Conservation (phyloP, 2,329 filamentous ascomycete species). For the Penicillium palitans region DNA sequence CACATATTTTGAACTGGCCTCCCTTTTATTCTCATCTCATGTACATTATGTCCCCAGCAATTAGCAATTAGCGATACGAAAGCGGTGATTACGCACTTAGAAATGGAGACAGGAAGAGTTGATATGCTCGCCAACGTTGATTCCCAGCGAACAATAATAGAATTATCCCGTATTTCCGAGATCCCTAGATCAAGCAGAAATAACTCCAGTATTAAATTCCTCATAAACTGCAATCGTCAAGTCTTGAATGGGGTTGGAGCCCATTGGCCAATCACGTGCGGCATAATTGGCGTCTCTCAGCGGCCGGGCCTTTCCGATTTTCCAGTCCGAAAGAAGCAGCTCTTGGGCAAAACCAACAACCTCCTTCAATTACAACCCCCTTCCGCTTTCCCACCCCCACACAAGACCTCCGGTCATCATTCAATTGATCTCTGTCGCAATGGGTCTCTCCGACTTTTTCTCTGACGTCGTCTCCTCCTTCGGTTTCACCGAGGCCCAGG, state of each 20-base stretch:
- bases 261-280: constrained; percentile 42
- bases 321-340: constrained; percentile 38
- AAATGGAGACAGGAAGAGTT: constrained; percentile 1
- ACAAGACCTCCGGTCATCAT: constrained; percentile 30
- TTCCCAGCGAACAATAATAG: background rate
- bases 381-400: constrained; percentile 26
- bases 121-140: background rate
- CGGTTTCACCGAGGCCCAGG: constrained; percentile 60
- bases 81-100: constrained; percentile 11
- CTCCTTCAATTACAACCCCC: constrained; percentile 35
- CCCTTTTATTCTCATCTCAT: constrained; percentile 6
- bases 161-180: no score
- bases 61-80: constrained; percentile 14
- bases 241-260: background rate
- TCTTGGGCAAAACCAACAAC: constrained; percentile 37
- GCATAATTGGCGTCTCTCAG: constrained; percentile 40
- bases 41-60: constrained; percentile 20
- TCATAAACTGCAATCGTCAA: background rate
- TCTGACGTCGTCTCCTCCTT: constrained; percentile 65
- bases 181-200: background rate
- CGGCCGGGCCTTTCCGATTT: constrained; percentile 45
- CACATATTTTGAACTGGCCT: background rate
- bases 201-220: background rate
- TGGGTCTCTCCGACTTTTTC: constrained; percentile 67
- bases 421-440: constrained; percentile 45